A percentile compares a stretch with the other conserved stretches of the same genome.
phyloP scores from a whole-genome alignment of 768 basidiomycete genomes.

The Podaxis sp. region DNA sequence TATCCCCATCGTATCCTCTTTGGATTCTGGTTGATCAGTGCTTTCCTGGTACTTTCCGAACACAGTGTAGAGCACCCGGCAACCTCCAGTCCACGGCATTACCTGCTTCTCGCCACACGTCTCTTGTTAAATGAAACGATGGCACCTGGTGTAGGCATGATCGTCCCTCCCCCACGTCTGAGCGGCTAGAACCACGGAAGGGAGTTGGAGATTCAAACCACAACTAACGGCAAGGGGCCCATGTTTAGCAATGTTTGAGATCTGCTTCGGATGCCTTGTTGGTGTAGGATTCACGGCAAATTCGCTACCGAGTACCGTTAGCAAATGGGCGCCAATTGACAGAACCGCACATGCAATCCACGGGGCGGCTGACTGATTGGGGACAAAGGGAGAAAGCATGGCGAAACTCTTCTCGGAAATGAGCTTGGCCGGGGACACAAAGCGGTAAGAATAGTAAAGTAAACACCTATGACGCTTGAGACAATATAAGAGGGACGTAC shows the following conservation, averaged over 20 bases:
- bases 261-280: neutral
- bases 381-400: neutral
- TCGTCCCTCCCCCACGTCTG: neutral
- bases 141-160: neutral
- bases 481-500: neutral
- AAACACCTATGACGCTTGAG: too few species aligned
- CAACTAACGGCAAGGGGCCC: neutral
- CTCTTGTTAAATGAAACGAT: neutral
- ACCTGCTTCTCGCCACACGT: neutral
- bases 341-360: neutral
- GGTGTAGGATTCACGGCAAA: neutral
- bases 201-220: neutral
- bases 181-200: neutral
- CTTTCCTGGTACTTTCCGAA: neutral
- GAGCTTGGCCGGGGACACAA: neutral
- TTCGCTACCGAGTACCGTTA: neutral
- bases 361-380: neutral
- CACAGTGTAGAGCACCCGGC: neutral
- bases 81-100: neutral
- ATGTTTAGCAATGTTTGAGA: neutral
- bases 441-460: neutral
- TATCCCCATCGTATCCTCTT: neutral
- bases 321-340: neutral
- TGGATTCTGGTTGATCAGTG: neutral
- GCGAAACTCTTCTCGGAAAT: neutral